phyloP scores from a whole-genome alignment of 2,329 filamentous ascomycete species.

The Xylariaceae sp. region DNA sequence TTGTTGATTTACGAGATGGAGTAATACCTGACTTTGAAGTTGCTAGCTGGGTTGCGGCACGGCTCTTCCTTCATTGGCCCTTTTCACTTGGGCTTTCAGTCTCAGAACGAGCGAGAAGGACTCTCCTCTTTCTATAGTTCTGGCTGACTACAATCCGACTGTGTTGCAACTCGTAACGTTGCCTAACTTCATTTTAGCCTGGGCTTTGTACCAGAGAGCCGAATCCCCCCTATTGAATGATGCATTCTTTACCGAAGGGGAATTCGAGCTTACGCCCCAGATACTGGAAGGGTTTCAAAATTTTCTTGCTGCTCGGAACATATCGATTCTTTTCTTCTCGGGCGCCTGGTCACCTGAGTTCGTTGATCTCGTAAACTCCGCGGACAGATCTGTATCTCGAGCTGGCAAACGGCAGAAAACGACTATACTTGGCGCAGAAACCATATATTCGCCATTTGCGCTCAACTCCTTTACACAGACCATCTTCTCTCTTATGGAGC shows the following conservation, averaged over 20 bases:
- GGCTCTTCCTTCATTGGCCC: slow-evolving; percentile 65
- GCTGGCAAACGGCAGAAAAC: slow-evolving; percentile 33
- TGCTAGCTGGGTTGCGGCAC: slow-evolving; percentile 72
- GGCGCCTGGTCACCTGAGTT: slow-evolving; percentile 70
- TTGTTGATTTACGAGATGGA: slow-evolving; percentile 2
- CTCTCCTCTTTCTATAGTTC: slow-evolving; percentile 51
- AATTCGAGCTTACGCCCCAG: slow-evolving; percentile 59
- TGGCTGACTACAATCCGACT: slow-evolving; percentile 77
- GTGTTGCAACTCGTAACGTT: slow-evolving; percentile 75
- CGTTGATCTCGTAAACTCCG: slow-evolving; percentile 47
- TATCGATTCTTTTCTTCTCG: slow-evolving; percentile 64
- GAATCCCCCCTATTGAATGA: slow-evolving; percentile 35
- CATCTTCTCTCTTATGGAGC: slow-evolving; percentile 48
- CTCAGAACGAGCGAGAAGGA: slow-evolving; percentile 17
- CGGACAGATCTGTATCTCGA: slow-evolving; percentile 6
- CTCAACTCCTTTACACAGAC: slow-evolving; percentile 65
- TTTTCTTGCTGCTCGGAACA: slow-evolving; percentile 44
- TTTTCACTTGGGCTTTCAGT: slow-evolving; percentile 59
- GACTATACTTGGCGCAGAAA: slow-evolving; percentile 70
- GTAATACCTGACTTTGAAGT: slow-evolving; percentile 22
- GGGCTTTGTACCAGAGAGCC: slow-evolving; percentile 46
- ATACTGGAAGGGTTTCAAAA: slow-evolving; percentile 55
- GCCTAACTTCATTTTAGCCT: slow-evolving; percentile 72
- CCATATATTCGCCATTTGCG: slow-evolving; percentile 75
- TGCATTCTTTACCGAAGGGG: slow-evolving; percentile 42